Evolutionary conservation across 805 yeast species (phyloP).

Genomic region (Metschnikowia kunwiensis): DNA sequence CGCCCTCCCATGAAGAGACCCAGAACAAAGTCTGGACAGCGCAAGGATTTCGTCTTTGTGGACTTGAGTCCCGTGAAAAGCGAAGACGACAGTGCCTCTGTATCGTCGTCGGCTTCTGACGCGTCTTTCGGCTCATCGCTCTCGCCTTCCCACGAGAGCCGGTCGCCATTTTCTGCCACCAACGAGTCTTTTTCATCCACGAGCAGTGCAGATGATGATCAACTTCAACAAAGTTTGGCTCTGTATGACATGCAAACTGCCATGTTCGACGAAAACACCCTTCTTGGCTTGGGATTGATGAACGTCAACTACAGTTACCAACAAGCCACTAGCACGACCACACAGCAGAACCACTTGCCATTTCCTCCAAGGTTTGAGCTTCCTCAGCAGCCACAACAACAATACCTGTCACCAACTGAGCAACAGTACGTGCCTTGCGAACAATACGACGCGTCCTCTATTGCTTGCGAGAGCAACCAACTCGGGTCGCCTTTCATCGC

Average conservation of each 20-base stretch:
- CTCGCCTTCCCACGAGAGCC: constrained; percentile 7
- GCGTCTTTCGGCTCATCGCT: constrained; percentile 17
- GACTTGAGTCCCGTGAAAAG: constrained; percentile 42
- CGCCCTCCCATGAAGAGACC: constrained; percentile 44
- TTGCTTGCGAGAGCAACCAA: constrained; percentile 1
- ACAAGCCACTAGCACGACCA: neutral
- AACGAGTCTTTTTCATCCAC: constrained; percentile 5
- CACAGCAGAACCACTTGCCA: constrained; percentile 2
- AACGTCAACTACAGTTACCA: constrained; percentile 20
- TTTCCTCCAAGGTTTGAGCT: neutral
- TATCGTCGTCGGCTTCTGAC: constrained; percentile 21
- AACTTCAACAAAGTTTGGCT: constrained; percentile 3
- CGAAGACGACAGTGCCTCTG: constrained; percentile 22
- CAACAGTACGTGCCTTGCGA: neutral
- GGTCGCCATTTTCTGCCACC: constrained; percentile 14
- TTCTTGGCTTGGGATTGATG: constrained; percentile 31
- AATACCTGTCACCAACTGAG: neutral
- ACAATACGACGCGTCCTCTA: neutral
- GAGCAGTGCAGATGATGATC: constrained; percentile 6
- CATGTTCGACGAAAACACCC: constrained; percentile 9
- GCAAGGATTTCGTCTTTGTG: constrained; percentile 45
- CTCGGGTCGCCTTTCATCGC: constrained; percentile 3
- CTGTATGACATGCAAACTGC: constrained; percentile 7
- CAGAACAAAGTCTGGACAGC: constrained; percentile 43
- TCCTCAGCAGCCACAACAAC: neutral